phyloP scores from a whole-genome alignment of 768 basidiomycete genomes.

The Russula emetica region DNA sequence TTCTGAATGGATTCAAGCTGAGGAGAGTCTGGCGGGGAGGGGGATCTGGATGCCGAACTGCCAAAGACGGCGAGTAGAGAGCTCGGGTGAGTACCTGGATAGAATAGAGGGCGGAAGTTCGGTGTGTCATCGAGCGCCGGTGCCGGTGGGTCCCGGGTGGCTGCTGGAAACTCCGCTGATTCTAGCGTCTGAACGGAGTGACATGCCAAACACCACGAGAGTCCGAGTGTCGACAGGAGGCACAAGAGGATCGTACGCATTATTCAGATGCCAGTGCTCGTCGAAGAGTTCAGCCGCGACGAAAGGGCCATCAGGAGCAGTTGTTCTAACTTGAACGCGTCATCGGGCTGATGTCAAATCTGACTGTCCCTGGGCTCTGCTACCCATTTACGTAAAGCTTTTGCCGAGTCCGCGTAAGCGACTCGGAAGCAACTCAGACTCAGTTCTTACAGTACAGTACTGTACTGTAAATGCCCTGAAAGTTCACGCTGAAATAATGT shows the following conservation, averaged over 20 bases:
- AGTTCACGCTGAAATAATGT: too few relatives aligned
- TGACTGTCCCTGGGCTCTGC: neutral
- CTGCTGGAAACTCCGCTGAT: neutral
- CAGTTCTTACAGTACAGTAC: too few relatives aligned
- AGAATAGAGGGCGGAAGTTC: slow-evolving; percentile 1
- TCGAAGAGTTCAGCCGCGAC: neutral
- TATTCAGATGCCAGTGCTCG: neutral
- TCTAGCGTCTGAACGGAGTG: neutral
- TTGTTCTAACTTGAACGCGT: neutral
- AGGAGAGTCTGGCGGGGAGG: neutral
- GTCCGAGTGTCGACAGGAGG: neutral
- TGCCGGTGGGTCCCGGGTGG: neutral
- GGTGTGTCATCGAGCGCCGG: neutral
- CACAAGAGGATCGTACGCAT: neutral
- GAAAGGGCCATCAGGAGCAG: neutral
- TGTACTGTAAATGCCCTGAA: too few relatives aligned
- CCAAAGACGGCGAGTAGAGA: neutral
- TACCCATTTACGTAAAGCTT: too few relatives aligned
- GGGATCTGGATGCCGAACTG: neutral
- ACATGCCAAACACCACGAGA: slow-evolving; percentile 3
- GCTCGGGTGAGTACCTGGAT: neutral
- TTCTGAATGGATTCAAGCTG: neutral
- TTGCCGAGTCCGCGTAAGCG: too few relatives aligned
- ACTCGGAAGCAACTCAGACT: too few relatives aligned
- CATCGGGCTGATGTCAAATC: neutral